These are phyloP conservation scores for Carex cristatella DNA, from an alignment of 176 grass and related monocot genomes.

Conservation along the genomic window DNA sequence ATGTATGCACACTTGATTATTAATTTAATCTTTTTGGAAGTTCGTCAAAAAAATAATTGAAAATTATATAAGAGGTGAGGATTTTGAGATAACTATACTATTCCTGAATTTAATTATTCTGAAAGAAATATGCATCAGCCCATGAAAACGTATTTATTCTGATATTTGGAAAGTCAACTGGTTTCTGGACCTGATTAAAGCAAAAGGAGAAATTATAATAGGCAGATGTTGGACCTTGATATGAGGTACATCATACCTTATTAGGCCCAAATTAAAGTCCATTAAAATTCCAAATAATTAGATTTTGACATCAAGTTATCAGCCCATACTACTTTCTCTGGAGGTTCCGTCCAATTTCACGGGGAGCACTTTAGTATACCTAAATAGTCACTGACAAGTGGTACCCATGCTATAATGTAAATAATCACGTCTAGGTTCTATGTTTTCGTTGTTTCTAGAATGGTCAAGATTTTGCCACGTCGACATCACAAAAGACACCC, in stretches of 20 bases:
- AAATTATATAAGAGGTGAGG: too few species aligned
- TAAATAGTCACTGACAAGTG: neutral
- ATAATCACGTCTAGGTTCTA: neutral
- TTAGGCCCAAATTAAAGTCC: neutral
- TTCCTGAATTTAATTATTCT: too few species aligned
- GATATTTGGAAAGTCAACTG: too few species aligned
- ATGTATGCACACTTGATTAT: too few species aligned
- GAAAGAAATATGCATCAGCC: too few species aligned
- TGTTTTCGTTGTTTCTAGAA: neutral
- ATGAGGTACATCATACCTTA: neutral
- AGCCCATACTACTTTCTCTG: neutral
- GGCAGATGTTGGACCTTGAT: neutral
- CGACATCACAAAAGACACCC: neutral
- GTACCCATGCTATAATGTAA: neutral
- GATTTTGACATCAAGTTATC: too few species aligned
- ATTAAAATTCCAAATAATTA: neutral
- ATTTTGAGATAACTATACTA: too few species aligned
- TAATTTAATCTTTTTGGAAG: too few species aligned
- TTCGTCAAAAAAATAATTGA: too few species aligned
- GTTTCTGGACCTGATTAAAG: too few species aligned
- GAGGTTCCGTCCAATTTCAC: neutral
- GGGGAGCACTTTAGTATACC: neutral
- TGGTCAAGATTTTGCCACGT: conserved; percentile 15
- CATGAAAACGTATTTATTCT: too few species aligned
- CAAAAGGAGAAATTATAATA: neutral